These are phyloP conservation scores for Jatropha curcas DNA, from an alignment of 345 rosid species.

Conservation along the genomic window DNA sequence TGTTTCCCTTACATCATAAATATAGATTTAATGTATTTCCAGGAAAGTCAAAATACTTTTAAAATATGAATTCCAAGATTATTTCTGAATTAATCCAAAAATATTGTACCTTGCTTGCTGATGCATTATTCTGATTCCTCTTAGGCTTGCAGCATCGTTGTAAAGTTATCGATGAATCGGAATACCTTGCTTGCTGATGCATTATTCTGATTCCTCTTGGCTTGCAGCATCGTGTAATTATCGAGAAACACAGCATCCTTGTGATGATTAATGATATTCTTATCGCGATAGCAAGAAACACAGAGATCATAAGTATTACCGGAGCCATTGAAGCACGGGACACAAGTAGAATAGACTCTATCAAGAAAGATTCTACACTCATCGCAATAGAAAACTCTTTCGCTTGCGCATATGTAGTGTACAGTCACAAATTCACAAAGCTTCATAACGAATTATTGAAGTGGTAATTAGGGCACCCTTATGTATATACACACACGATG, in stretches of 20 bases:
- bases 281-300: constrained; percentile 6
- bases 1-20: too few species aligned
- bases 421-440: constrained; percentile 2
- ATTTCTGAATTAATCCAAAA: too few species aligned
- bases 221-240: neutral
- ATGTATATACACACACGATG: too few species aligned
- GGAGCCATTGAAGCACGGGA: neutral
- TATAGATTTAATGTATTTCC: too few species aligned
- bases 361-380: neutral
- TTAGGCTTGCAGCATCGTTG: neutral
- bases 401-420: neutral
- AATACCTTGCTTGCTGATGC: neutral
- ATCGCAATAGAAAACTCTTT: constrained; percentile 5
- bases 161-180: constrained; percentile 4
- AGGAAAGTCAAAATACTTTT: too few species aligned
- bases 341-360: neutral
- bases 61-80: too few species aligned
- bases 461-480: too few species aligned
- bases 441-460: too few species aligned
- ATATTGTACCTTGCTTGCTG: too few species aligned
- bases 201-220: neutral
- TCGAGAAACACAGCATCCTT: constrained; percentile 3
- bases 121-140: neutral
- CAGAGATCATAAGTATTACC: constrained; percentile 5
- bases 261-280: neutral